Evolutionary conservation across 768 basidiomycete species (phyloP), one percentile per base, ranked within the genome.

Genomic region (Tylopilus subfusipes): DNA sequence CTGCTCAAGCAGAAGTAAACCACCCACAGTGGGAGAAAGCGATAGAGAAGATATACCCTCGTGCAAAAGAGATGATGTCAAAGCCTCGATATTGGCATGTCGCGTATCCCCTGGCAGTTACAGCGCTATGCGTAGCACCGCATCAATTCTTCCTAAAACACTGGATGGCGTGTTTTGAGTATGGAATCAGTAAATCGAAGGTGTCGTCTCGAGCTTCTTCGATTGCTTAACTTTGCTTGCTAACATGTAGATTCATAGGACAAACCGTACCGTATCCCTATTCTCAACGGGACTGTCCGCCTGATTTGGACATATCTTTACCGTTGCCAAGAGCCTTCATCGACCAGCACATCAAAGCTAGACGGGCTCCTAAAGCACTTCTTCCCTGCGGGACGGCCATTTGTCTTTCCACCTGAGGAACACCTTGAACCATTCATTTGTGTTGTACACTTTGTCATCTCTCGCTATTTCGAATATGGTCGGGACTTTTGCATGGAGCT

Each of bases 251-350:
- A 3, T 47, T 40, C 18, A n/a, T 53, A 96, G 93, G 94, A 97
- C 62, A 89, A 87, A 58, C 76, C 83, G 1, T 77, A 80, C 52
- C 82, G 93, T 13, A 74, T 81, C 0, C 78, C 82, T 2, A 80
- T 91, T 21, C 76, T 95, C 73, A 95, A 94, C 60, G 90, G 90
- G 13, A 81, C 90, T 52, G 67, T 93, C 57, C 84, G 95, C 10
- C 71, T 97, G 39, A 73, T 94, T 31, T 98, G 94, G 95, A 91
- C 93, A 2, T 98, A 97, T 69, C 76, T 97, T n/a, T 95, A 92
- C 66, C 86, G 95, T 16, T 95, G 93, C 65, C 85, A 88, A 58
- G 95, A 98, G 69, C 80, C 88, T 6, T 74, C 82, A 2, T 89
- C 93, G 0, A 86, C 89, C 3, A 85, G 84, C n/a, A 82, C 84